A percentile compares a stretch with the other conserved stretches of the same genome.
These are phyloP conservation scores for Psilocybe subaeruginosa DNA, from an alignment of 768 basidiomycete species.

Conservation along the genomic window DNA sequence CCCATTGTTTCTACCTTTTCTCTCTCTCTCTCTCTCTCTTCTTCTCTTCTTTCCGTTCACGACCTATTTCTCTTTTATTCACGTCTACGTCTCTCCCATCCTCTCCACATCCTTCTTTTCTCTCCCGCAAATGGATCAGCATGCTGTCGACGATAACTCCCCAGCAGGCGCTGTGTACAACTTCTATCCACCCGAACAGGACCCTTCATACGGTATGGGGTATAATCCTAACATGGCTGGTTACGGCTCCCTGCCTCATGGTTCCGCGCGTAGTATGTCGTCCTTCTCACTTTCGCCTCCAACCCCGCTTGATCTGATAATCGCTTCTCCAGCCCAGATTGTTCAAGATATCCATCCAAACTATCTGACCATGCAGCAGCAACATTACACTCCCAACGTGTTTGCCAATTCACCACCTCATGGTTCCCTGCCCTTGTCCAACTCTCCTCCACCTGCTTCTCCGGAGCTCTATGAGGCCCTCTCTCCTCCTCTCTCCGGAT, in stretches of 20 bases:
- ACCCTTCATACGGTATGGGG: conserved; percentile 55
- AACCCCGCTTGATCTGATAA: conserved; percentile 61
- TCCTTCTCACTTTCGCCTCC: conserved; percentile 42
- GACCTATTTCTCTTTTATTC: conserved; percentile 30
- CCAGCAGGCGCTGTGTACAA: conserved; percentile 44
- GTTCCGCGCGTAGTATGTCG: conserved; percentile 64
- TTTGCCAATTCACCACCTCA: conserved; percentile 69
- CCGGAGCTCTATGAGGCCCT: conserved; percentile 84
- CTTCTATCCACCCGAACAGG: conserved; percentile 59
- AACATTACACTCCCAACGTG: conserved; percentile 64
- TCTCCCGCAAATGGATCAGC: conserved; percentile 22
- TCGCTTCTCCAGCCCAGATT: conserved; percentile 63
- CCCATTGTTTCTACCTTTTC: conserved; percentile 36
- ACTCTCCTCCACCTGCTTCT: conserved; percentile 76
- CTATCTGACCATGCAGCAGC: conserved; percentile 59
- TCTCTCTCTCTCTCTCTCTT: conserved; percentile 30
- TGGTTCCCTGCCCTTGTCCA: conserved; percentile 65
- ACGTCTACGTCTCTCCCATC: conserved; percentile 23
- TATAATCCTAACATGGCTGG: conserved; percentile 58
- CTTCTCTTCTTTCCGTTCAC: conserved; percentile 35
- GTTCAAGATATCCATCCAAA: conserved; percentile 65
- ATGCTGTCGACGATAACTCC: neutral
- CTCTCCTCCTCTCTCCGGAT: conserved; percentile 86
- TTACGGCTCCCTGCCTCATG: conserved; percentile 62
- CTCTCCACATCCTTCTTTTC: conserved; percentile 32